A percentile compares a stretch with the other conserved stretches of the same genome.
Conservation (phyloP, 257 asterid species). For the Solanum bulbocastanum region DNA sequence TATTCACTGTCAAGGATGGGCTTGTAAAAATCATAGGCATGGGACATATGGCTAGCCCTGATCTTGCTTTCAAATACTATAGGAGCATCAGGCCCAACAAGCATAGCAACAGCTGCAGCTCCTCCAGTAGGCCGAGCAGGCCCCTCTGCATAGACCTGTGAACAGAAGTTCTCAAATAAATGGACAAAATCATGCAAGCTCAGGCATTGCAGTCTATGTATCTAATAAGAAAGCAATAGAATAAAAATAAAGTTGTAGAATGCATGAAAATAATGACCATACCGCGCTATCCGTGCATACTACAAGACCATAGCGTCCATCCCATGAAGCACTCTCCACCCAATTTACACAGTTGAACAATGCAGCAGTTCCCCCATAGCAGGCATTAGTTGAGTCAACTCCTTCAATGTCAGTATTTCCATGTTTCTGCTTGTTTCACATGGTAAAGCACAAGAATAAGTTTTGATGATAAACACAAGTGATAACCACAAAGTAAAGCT, state of each 20-base stretch:
- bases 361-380: conserved; percentile 99
- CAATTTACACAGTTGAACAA: conserved; percentile 88
- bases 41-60: conserved; percentile 95
- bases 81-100: conserved; percentile 97
- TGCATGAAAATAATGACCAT: conserved; percentile 13
- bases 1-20: conserved; percentile 99
- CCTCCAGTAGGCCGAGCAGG: conserved; percentile 99
- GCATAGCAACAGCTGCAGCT: conserved; percentile 97
- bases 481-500: not conserved
- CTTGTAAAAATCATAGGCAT: conserved; percentile 94
- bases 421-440: conserved; percentile 42
- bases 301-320: conserved; percentile 97
- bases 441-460: conserved; percentile 5
- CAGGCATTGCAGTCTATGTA: not conserved
- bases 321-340: conserved; percentile 99
- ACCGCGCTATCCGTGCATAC: conserved; percentile 99
- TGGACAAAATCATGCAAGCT: not conserved
- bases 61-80: conserved; percentile 90
- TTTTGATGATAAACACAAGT: not conserved
- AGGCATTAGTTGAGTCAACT: conserved; percentile 94
- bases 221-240: not conserved
- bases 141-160: conserved; percentile 97
- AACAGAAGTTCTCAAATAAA: conserved; percentile 6
- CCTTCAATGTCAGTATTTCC: conserved; percentile 99
- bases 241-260: not conserved